Conservation (phyloP, 1,284 basidiomycete genomes). For the Rhodotorula sp. region DNA sequence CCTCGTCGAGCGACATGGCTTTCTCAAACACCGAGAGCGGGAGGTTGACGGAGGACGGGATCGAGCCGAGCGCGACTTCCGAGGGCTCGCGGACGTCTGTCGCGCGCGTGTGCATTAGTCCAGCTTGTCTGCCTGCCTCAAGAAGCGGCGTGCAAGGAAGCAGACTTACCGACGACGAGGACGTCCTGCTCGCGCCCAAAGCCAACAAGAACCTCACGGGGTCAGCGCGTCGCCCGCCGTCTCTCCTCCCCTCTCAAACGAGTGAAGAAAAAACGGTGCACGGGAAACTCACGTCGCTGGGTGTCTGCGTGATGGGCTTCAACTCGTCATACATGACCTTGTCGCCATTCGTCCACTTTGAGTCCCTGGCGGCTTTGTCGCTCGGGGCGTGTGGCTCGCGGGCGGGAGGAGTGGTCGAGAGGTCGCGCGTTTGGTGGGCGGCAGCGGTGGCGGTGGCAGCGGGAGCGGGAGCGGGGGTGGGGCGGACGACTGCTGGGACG, state of each 20-base stretch:
- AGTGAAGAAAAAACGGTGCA: neutral
- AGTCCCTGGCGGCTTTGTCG: conserved; percentile 6
- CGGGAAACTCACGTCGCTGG: conserved; percentile 67
- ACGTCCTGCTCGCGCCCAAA: conserved; percentile 63
- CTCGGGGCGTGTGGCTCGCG: neutral
- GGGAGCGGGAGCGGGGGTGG: neutral
- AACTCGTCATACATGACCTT: conserved; percentile 76
- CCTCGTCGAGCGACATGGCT: conserved; percentile 64
- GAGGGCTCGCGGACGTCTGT: conserved; percentile 87
- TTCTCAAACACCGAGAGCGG: conserved; percentile 76
- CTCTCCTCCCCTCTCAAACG: neutral
- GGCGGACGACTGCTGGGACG: neutral
- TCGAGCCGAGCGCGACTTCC: conserved; percentile 89
- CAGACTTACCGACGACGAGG: conserved; percentile 63
- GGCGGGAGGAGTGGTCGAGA: neutral
- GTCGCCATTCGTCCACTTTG: conserved; percentile 19
- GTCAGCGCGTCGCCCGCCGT: neutral
- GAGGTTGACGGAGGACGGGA: conserved; percentile 91
- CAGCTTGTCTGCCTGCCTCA: conserved; percentile 32
- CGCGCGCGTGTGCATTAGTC: neutral
- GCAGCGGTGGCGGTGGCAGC: too few species aligned
- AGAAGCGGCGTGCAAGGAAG: neutral
- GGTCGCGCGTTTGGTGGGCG: neutral
- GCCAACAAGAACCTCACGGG: neutral
- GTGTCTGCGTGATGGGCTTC: conserved; percentile 75